These are phyloP conservation scores for Filosporella fistucella DNA, from an alignment of 495 filamentous ascomycete genomes.

Conservation along the genomic window DNA sequence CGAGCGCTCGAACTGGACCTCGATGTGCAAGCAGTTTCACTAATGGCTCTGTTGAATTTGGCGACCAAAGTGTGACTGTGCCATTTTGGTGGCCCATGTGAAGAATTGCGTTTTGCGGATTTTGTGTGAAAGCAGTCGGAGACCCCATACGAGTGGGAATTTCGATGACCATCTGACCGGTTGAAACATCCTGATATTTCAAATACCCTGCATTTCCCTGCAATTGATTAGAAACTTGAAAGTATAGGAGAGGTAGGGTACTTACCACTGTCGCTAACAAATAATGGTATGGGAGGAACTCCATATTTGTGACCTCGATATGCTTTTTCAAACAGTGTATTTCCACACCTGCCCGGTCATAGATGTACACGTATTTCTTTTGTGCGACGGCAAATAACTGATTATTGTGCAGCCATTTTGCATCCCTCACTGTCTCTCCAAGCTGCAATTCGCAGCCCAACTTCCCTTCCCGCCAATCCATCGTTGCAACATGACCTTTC, in stretches of 20 bases:
- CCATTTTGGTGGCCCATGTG: conserved; percentile 93
- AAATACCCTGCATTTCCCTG: conserved; percentile 78
- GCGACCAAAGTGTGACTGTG: conserved; percentile 92
- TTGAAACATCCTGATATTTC: conserved; percentile 94
- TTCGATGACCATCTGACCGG: conserved; percentile 79
- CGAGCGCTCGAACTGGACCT: conserved; percentile 84
- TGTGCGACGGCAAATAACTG: conserved; percentile 97
- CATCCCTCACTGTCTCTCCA: conserved; percentile 83
- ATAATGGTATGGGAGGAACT: conserved; percentile 96
- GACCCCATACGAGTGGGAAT: conserved; percentile 76
- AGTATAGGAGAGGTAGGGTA: conserved; percentile 2
- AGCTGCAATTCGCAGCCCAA: conserved; percentile 88
- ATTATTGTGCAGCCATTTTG: conserved; percentile 91
- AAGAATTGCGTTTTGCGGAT: conserved; percentile 85
- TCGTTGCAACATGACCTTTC: conserved; percentile 92
- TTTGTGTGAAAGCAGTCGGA: conserved; percentile 80
- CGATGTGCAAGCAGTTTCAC: conserved; percentile 94
- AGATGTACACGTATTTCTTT: conserved; percentile 95
- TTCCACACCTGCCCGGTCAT: conserved; percentile 84
- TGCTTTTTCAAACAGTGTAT: conserved; percentile 86
- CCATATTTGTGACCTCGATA: conserved; percentile 88
- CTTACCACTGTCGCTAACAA: conserved; percentile 79
- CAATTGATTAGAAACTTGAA: not conserved
- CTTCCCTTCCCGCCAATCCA: conserved; percentile 94
- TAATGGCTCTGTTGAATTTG: conserved; percentile 77